Percentiles rank a stretch among this genome's conserved stretches.
These are phyloP conservation scores for Wickerhamiella hasegawae DNA, from an alignment of 805 yeast genomes.

Conservation along the genomic window DNA sequence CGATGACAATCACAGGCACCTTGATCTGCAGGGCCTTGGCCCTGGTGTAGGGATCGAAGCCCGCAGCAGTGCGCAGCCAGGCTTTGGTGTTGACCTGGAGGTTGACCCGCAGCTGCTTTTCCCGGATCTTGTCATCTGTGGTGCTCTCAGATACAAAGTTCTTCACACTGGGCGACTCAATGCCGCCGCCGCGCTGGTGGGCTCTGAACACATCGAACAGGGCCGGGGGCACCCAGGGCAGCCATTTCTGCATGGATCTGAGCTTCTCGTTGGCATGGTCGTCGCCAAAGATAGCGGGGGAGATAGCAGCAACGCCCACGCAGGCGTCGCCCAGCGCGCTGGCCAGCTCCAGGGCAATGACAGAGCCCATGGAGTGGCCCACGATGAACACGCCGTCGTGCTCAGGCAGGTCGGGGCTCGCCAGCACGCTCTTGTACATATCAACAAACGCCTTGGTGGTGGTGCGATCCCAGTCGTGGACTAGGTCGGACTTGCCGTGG, in stretches of 20 bases:
- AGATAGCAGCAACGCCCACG: background rate
- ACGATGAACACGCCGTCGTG: conserved; percentile 40
- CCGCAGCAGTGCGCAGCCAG: conserved; percentile 37
- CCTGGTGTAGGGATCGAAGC: conserved; percentile 30
- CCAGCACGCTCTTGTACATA: conserved; percentile 7
- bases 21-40: conserved; percentile 29
- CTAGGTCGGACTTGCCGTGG: conserved; percentile 37
- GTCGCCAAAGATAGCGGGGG: conserved; percentile 1
- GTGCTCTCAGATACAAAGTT: conserved; percentile 30
- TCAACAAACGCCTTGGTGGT: conserved; percentile 9
- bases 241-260: conserved; percentile 10
- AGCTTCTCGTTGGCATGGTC: conserved; percentile 3
- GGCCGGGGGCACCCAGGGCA: conserved; percentile 16
- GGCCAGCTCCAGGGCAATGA: conserved; percentile 29
- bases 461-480: conserved; percentile 20
- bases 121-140: conserved; percentile 26
- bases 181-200: conserved; percentile 47
- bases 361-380: conserved; percentile 6
- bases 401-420: conserved; percentile 27
- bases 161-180: conserved; percentile 41
- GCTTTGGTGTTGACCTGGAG: conserved; percentile 40
- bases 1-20: conserved; percentile 37
- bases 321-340: conserved; percentile 11
- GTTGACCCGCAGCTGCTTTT: conserved; percentile 56
- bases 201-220: conserved; percentile 40